Conservation (phyloP, 2,329 filamentous ascomycete genomes). For the Aureobasidium zeae region DNA sequence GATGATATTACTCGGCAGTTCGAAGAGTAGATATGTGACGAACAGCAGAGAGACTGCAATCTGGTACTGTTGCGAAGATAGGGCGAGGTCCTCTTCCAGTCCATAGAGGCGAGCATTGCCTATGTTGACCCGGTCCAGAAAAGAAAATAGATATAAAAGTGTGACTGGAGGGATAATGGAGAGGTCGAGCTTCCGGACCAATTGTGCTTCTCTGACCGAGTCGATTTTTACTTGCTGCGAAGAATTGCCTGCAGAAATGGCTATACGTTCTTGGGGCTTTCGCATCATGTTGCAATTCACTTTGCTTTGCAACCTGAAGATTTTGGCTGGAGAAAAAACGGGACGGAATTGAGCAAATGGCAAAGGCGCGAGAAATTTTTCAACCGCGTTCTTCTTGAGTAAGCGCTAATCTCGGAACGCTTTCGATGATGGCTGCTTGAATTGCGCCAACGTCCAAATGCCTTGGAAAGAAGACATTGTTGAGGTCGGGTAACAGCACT, state of each 20-base stretch:
- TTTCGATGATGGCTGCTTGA: not conserved
- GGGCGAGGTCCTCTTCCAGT: slow-evolving; percentile 52
- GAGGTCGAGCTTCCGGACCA: slow-evolving; percentile 56
- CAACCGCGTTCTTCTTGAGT: not conserved
- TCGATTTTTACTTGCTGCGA: slow-evolving; percentile 10
- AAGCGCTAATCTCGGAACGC: slow-evolving; percentile 7
- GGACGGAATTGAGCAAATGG: not conserved
- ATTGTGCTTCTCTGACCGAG: slow-evolving; percentile 25
- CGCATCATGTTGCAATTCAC: slow-evolving; percentile 2
- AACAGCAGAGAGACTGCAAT: slow-evolving; percentile 38
- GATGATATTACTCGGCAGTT: slow-evolving; percentile 39
- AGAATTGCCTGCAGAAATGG: slow-evolving; percentile 1
- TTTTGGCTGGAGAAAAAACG: too few relatives aligned
- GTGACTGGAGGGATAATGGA: slow-evolving; percentile 60
- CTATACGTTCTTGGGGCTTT: not conserved
- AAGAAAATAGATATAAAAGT: slow-evolving; percentile 64
- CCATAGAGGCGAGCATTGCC: slow-evolving; percentile 59
- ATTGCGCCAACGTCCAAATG: too few relatives aligned
- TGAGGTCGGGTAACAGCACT: too few relatives aligned
- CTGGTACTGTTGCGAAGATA: slow-evolving; percentile 60
- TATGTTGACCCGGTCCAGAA: slow-evolving; percentile 50
- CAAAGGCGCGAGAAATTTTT: slow-evolving; percentile 5
- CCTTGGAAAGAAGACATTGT: too few relatives aligned
- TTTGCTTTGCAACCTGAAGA: slow-evolving; percentile 1
- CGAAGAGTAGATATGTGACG: slow-evolving; percentile 38